phyloP scores from a whole-genome alignment of 495 filamentous ascomycete genomes.

The Penicillium lagena region DNA sequence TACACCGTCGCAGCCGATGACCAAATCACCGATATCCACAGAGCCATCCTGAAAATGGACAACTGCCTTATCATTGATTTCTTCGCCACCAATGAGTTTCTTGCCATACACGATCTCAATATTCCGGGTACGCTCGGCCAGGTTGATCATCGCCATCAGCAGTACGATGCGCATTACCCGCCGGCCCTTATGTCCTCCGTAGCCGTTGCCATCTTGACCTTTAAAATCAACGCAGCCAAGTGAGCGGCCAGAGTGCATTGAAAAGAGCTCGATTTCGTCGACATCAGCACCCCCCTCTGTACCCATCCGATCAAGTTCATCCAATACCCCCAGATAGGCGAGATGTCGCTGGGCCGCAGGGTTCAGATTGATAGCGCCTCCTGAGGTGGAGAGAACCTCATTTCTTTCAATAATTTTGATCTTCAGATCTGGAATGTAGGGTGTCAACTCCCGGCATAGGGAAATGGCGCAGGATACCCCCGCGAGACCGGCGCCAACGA shows the following conservation, averaged over 20 bases:
- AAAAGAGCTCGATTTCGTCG: constrained; percentile 46
- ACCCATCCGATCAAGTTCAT: constrained; percentile 36
- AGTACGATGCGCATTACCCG: constrained; percentile 43
- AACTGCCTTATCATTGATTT: constrained; percentile 31
- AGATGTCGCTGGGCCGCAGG: constrained; percentile 55
- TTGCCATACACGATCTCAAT: constrained; percentile 33
- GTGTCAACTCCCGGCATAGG: constrained; percentile 40
- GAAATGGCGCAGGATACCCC: constrained; percentile 50
- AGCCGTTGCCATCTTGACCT: constrained; percentile 29
- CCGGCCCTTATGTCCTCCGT: constrained; percentile 38
- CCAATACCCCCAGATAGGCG: constrained; percentile 46
- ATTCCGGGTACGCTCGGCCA: constrained; percentile 32
- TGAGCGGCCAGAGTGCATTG: constrained; percentile 39
- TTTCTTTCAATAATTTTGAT: constrained; percentile 55
- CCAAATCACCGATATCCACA: constrained; percentile 40
- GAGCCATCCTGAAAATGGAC: constrained; percentile 46
- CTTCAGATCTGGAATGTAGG: constrained; percentile 33
- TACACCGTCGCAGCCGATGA: constrained; percentile 60
- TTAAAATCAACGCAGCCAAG: constrained; percentile 40
- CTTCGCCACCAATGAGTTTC: constrained; percentile 32
- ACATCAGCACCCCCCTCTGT: constrained; percentile 40
- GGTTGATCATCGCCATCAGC: constrained; percentile 36
- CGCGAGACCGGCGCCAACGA: constrained; percentile 52
- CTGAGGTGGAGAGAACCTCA: constrained; percentile 48
- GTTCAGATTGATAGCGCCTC: constrained; percentile 57